phyloP scores from a whole-genome alignment of 23 red algal genomes.

The Gracilaria vermiculophylla region DNA sequence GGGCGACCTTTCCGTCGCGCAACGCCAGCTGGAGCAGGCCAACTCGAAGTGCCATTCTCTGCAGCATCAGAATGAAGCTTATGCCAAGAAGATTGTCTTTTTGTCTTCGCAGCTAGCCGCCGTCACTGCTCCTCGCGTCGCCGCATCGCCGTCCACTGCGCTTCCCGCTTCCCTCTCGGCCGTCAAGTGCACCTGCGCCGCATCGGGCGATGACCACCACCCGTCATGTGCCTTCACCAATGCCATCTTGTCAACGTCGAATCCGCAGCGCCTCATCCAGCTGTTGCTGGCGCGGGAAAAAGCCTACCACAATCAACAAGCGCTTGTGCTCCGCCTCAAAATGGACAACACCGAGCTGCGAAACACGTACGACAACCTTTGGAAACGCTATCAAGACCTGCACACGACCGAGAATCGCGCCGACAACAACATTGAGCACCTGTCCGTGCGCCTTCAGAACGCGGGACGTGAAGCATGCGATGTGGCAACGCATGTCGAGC shows the following conservation, averaged over 20 bases:
- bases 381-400: conserved; percentile 38
- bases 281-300: conserved; percentile 32
- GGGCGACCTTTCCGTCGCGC: conserved; percentile 12
- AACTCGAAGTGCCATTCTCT: neutral
- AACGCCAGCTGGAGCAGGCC: neutral
- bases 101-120: neutral
- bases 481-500: conserved; percentile 29
- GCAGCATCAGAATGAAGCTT: conserved; percentile 1
- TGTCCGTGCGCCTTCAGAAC: conserved; percentile 31
- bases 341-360: conserved; percentile 33
- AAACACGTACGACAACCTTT: conserved; percentile 48
- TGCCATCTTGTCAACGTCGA: conserved; percentile 11
- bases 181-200: neutral
- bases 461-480: conserved; percentile 27
- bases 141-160: neutral
- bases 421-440: conserved; percentile 31
- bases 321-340: conserved; percentile 46
- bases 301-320: conserved; percentile 40
- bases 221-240: neutral
- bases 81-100: neutral
- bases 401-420: neutral
- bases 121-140: neutral
- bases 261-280: conserved; percentile 3
- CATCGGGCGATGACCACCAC: neutral
- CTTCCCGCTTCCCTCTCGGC: neutral